Conservation (phyloP, 1,284 basidiomycete genomes). For the Naganishia liquefaciens region DNA sequence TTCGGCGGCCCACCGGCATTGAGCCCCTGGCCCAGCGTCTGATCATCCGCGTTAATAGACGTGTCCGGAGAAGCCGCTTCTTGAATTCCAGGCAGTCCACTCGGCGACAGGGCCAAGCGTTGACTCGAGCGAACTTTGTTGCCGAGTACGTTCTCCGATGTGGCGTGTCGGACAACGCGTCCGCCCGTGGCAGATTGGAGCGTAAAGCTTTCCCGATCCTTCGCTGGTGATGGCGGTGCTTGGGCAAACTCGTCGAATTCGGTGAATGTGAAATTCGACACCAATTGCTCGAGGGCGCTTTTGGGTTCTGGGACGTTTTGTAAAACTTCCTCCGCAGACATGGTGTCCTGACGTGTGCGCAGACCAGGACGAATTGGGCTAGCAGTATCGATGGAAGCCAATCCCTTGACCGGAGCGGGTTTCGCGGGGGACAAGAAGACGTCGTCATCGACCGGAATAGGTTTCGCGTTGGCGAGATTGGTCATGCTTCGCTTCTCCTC, state of each 20-base stretch:
- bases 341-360: conserved; percentile 39
- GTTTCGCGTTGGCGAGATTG: conserved; percentile 13
- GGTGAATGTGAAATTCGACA: conserved; percentile 36
- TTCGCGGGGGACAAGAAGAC: conserved; percentile 18
- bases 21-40: neutral
- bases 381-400: neutral
- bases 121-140: conserved; percentile 27
- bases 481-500: conserved; percentile 39
- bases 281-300: conserved; percentile 48
- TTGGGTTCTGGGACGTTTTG: conserved; percentile 39
- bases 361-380: conserved; percentile 35
- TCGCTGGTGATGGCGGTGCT: conserved; percentile 4
- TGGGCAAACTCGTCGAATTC: conserved; percentile 17
- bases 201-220: conserved; percentile 14
- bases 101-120: conserved; percentile 14
- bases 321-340: conserved; percentile 43
- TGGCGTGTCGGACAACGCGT: conserved; percentile 24
- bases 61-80: conserved; percentile 19
- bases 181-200: conserved; percentile 4
- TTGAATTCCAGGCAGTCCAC: conserved; percentile 13
- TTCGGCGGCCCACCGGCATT: conserved; percentile 34
- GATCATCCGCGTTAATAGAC: neutral
- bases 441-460: neutral
- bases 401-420: neutral
- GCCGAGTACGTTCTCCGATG: conserved; percentile 28